A percentile compares a stretch with the other conserved stretches of the same genome.
Conservation (phyloP, 768 basidiomycete species). For the Pluteus cervinus region DNA sequence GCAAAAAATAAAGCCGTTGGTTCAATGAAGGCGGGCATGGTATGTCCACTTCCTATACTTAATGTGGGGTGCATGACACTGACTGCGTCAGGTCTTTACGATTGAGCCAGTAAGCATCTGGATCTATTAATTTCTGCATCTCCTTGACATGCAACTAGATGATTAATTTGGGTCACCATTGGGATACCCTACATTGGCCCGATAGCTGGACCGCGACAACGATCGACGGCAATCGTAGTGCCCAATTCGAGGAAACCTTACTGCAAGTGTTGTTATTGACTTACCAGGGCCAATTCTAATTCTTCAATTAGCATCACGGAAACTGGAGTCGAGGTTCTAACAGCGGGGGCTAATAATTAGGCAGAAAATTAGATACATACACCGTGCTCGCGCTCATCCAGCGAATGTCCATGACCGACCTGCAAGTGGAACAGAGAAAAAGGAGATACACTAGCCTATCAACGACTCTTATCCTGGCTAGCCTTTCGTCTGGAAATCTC, state of each 20-base stretch:
- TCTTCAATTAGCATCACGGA: constrained; percentile 70
- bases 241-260: constrained; percentile 97
- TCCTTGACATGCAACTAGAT: constrained; percentile 45
- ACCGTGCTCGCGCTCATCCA: too few species aligned
- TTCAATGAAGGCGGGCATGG: constrained; percentile 92
- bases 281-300: constrained; percentile 2
- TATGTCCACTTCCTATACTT: constrained; percentile 32
- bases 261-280: constrained; percentile 51
- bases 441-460: too few species aligned
- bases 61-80: constrained; percentile 1
- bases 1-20: constrained; percentile 92
- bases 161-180: constrained; percentile 82
- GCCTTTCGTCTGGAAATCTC: constrained; percentile 42
- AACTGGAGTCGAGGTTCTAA: constrained; percentile 83
- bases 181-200: constrained; percentile 81
- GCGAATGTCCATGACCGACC: too few species aligned
- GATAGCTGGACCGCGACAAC: constrained; percentile 98
- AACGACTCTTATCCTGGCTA: too few species aligned
- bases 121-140: constrained; percentile 4
- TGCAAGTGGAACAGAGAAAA: too few species aligned
- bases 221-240: constrained; percentile 81
- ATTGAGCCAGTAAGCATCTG: constrained; percentile 60
- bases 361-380: too few species aligned
- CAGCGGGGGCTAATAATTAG: constrained; percentile 51
- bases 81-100: constrained; percentile 47